A percentile compares a stretch with the other conserved stretches of the same genome.
Conservation (phyloP, 169 alveolate genomes). For the Plasmodium inui region DNA sequence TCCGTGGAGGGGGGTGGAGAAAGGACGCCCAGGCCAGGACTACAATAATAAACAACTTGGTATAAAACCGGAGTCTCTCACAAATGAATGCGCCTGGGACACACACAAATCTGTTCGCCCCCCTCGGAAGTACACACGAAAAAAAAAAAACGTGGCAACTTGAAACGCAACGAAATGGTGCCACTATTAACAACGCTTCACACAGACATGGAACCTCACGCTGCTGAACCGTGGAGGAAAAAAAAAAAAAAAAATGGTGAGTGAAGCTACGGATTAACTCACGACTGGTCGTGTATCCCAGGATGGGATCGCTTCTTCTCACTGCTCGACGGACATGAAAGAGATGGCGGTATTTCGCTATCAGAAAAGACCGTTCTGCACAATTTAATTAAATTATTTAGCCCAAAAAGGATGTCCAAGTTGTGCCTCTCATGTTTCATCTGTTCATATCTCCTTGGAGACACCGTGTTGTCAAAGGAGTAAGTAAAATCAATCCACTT, state of each 20-base stretch:
- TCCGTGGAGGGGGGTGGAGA: background rate
- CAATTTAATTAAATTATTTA: conserved; percentile 63
- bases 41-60: background rate
- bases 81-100: background rate
- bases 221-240: too few species aligned
- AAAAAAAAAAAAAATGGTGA: background rate
- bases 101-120: background rate
- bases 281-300: background rate
- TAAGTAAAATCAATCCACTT: conserved; percentile 74
- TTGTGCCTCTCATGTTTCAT: background rate
- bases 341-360: conserved; percentile 3
- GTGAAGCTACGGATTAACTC: background rate
- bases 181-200: too few species aligned
- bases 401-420: conserved; percentile 43
- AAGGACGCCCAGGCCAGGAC: background rate
- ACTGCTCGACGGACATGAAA: background rate
- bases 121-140: background rate
- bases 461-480: conserved; percentile 4
- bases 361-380: conserved; percentile 38
- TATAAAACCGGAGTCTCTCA: background rate
- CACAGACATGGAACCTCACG: too few species aligned
- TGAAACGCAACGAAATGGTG: too few species aligned
- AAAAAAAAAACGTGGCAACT: background rate
- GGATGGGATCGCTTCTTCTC: background rate
- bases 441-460: background rate